A percentile compares a stretch with the other conserved stretches of the same genome.
Evolutionary conservation across 352 stramenopile species (phyloP).

Genomic region (Pythium monospermum): DNA sequence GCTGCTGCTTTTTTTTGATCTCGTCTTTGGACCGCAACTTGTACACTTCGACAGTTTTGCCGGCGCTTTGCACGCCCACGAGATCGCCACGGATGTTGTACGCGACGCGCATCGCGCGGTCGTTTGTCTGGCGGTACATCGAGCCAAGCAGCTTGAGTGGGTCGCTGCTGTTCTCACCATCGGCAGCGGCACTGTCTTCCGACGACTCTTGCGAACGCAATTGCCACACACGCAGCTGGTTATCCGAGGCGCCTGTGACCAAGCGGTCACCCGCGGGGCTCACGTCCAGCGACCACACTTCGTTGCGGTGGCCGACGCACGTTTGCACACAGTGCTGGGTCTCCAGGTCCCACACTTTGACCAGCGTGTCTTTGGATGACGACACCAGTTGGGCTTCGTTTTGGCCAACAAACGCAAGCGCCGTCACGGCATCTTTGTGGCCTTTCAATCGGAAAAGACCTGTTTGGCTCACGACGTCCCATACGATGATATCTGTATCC

Average conservation of each 20-base stretch:
- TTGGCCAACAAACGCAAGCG: conserved; percentile 71
- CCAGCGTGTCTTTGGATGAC: conserved; percentile 89
- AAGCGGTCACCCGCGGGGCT: conserved; percentile 56
- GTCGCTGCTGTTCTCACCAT: conserved; percentile 28
- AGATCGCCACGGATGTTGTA: conserved; percentile 59
- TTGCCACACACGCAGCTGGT: conserved; percentile 75
- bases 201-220: conserved; percentile 22
- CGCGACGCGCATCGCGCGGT: conserved; percentile 57
- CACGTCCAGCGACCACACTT: conserved; percentile 90
- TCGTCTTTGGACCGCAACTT: conserved; percentile 75
- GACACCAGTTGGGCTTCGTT: conserved; percentile 64
- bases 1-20: conserved; percentile 91
- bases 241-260: conserved; percentile 77
- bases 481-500: conserved; percentile 93
- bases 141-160: conserved; percentile 64
- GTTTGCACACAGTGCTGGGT: conserved; percentile 94
- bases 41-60: conserved; percentile 92
- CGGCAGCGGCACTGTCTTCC: too few relatives aligned
- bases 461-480: conserved; percentile 90
- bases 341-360: conserved; percentile 94
- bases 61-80: conserved; percentile 71
- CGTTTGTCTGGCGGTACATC: conserved; percentile 71
- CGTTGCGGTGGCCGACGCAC: conserved; percentile 88
- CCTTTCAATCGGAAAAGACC: conserved; percentile 89
- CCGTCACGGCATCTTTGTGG: conserved; percentile 92